Percentiles rank a stretch among this genome's conserved stretches.
Evolutionary conservation across 306 rosid species (phyloP).

Genomic region (Morella rubra): DNA sequence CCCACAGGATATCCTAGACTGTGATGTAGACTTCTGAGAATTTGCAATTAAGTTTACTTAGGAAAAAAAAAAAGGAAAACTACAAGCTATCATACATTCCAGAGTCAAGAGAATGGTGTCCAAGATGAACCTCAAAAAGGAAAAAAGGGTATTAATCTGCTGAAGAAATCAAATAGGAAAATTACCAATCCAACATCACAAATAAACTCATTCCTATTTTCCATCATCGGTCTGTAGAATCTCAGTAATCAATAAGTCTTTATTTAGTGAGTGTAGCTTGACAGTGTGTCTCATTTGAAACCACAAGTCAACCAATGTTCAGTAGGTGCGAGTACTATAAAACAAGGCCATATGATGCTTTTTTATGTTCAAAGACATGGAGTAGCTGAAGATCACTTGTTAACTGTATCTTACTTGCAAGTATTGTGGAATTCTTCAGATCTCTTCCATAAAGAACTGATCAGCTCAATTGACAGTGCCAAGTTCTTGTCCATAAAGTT

Average conservation of each 20-base stretch:
- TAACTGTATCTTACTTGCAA: neutral
- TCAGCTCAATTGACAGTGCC: neutral
- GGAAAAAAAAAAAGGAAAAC: neutral
- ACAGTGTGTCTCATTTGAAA: neutral
- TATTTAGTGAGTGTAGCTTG: neutral
- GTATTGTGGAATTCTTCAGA: neutral
- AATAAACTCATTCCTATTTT: neutral
- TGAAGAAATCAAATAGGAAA: neutral
- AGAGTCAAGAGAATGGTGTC: too few relatives aligned
- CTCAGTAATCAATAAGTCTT: neutral
- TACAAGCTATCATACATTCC: neutral
- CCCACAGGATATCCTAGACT: too few relatives aligned
- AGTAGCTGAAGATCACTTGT: neutral
- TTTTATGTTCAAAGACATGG: neutral
- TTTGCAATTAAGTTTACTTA: too few relatives aligned
- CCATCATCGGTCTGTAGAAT: neutral
- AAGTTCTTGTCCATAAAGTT: neutral
- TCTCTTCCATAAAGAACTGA: neutral
- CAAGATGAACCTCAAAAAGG: too few relatives aligned
- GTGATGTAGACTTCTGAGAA: too few relatives aligned
- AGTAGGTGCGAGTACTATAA: neutral
- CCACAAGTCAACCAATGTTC: neutral
- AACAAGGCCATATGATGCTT: neutral
- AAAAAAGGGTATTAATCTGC: neutral
- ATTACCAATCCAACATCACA: neutral